Evolutionary conservation across 2,329 filamentous ascomycete genomes (phyloP).

Genomic region (Colletotrichum tamarilloi): DNA sequence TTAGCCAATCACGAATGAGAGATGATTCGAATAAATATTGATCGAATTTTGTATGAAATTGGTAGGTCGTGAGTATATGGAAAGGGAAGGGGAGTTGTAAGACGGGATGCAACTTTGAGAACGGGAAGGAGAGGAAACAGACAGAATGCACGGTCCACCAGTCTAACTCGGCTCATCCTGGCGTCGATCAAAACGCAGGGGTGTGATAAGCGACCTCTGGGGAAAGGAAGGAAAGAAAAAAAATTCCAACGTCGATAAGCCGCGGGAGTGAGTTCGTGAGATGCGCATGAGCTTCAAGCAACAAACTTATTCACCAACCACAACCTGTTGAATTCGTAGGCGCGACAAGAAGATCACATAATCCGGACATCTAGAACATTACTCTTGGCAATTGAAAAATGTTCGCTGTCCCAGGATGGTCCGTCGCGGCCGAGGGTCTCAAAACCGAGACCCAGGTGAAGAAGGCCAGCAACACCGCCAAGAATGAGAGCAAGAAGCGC

Average conservation of each 20-base stretch:
- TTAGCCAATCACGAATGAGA: too few relatives aligned
- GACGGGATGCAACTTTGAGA: neutral
- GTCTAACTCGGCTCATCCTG: slow-evolving; percentile 16
- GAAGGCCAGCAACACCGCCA: slow-evolving; percentile 58
- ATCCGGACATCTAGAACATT: neutral
- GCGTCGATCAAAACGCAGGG: slow-evolving; percentile 34
- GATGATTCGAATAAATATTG: neutral
- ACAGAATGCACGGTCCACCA: slow-evolving; percentile 23
- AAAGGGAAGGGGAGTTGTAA: neutral
- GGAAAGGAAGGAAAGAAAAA: slow-evolving; percentile 14
- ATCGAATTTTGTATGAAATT: neutral
- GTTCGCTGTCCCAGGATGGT: slow-evolving; percentile 97
- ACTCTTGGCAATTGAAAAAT: slow-evolving; percentile 58
- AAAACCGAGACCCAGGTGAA: slow-evolving; percentile 70
- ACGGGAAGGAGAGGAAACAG: neutral
- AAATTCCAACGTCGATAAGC: slow-evolving; percentile 33
- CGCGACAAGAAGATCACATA: neutral
- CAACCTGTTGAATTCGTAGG: neutral
- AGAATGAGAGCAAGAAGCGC: slow-evolving; percentile 62
- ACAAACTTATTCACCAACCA: slow-evolving; percentile 1
- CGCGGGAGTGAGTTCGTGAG: slow-evolving; percentile 7
- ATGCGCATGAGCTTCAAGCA: slow-evolving; percentile 8
- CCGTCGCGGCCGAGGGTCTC: slow-evolving; percentile 77
- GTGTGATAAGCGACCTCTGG: slow-evolving; percentile 25
- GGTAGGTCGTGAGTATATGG: neutral